Evolutionary conservation across 352 stramenopile species (phyloP).

Genomic region (Pythium aristosporum): DNA sequence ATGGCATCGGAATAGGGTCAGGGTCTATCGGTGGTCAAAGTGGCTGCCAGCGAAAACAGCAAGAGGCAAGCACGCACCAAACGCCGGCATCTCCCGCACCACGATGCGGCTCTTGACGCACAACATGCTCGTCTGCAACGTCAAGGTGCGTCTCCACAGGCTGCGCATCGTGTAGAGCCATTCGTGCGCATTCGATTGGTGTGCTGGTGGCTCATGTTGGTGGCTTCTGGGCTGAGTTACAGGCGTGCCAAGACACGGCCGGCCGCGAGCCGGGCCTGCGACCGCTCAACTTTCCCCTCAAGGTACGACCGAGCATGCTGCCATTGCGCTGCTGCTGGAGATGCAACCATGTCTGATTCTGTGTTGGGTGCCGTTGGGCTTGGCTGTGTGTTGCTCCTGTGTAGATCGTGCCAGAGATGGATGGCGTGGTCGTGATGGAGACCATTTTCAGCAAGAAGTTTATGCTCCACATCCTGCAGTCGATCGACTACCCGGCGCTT

Average conservation of each 20-base stretch:
- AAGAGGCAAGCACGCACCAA: neutral
- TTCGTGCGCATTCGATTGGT: conserved; percentile 3
- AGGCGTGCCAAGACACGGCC: conserved; percentile 78
- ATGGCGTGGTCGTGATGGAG: conserved; percentile 74
- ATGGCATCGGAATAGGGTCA: conserved; percentile 1
- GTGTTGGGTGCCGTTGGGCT: neutral
- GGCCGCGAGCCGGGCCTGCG: conserved; percentile 51
- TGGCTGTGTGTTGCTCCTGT: neutral
- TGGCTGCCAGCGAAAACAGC: conserved; percentile 19
- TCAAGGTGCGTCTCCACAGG: conserved; percentile 46
- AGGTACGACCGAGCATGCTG: conserved; percentile 30
- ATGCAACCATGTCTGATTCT: neutral
- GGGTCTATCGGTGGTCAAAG: conserved; percentile 20
- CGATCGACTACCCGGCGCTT: conserved; percentile 82
- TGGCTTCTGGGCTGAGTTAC: neutral
- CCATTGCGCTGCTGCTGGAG: too few relatives aligned
- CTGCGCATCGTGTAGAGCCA: neutral
- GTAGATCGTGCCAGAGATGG: conserved; percentile 77
- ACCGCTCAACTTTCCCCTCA: conserved; percentile 82
- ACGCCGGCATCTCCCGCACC: conserved; percentile 5
- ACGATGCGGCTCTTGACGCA: conserved; percentile 83
- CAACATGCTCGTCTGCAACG: conserved; percentile 88
- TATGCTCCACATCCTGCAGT: conserved; percentile 86
- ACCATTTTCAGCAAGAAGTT: conserved; percentile 84
- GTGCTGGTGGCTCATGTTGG: conserved; percentile 3